These are phyloP conservation scores for Obba rivulosa DNA, from an alignment of 768 basidiomycete genomes.

Conservation along the genomic window DNA sequence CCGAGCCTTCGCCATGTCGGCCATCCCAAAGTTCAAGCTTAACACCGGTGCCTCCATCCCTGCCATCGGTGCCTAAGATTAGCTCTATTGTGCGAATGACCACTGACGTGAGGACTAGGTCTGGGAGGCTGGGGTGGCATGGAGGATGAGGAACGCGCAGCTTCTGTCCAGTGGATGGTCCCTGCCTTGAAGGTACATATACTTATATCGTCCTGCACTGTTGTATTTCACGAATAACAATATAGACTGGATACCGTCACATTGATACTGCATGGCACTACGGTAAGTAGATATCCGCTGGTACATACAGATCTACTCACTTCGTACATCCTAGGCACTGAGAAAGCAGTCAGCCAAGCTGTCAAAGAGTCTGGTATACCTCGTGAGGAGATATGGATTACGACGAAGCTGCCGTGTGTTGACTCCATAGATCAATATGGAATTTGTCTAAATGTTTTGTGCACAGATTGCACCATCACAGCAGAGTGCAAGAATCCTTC, in stretches of 20 bases:
- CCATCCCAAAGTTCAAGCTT: conserved; percentile 28
- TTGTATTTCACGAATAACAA: no score
- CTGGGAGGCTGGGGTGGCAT: conserved; percentile 36
- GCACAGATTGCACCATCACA: conserved; percentile 33
- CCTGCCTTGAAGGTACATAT: conserved; percentile 32
- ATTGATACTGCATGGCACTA: conserved; percentile 28
- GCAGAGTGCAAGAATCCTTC: conserved; percentile 21
- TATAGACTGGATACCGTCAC: conserved; percentile 21
- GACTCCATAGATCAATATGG: background rate
- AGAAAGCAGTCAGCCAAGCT: conserved; percentile 17
- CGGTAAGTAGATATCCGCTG: conserved; percentile 7
- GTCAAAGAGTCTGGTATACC: conserved; percentile 48
- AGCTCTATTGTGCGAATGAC: background rate
- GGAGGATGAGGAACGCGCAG: conserved; percentile 28
- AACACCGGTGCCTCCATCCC: conserved; percentile 39
- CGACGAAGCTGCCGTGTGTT: conserved; percentile 41
- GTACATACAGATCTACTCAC: conserved; percentile 5
- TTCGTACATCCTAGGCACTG: conserved; percentile 12
- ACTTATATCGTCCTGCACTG: background rate
- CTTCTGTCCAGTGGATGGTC: conserved; percentile 34
- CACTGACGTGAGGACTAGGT: conserved; percentile 18
- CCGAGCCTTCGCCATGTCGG: conserved; percentile 15
- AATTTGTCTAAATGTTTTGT: no score
- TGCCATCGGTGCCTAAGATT: conserved; percentile 29
- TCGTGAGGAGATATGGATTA: conserved; percentile 64